Base-by-base conservation (phyloP, 495 filamentous ascomycete genomes). In the Podospora australis region DNA sequence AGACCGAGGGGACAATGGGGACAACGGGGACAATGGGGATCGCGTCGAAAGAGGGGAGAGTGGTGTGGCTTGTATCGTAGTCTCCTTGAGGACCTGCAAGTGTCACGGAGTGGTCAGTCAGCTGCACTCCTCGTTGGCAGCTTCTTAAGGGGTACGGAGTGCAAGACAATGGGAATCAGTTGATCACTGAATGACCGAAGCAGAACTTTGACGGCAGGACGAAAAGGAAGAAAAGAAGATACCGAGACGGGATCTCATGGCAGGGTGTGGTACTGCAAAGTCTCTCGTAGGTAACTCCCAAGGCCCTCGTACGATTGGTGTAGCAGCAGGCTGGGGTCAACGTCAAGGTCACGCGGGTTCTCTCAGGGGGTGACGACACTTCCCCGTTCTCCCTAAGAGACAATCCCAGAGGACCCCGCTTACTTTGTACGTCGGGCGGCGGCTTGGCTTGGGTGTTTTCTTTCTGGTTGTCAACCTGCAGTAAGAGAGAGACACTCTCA, bases 1-100 rank as follows among this genome's bases (percentile, higher is more conserved):
- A 10, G 65, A 65, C 47, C 65, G 67, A 16, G 66, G 56, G 13
- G 47, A 51, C 30, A 43, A 24, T 13, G 54, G 64, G 19, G 61
- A 65, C 29, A 61, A 56, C 26, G 66, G 59, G 44, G 65, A 54
- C 14, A 43, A 49, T n/a, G 44, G 29, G 11, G 45, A 49, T 11
- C 44, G 44, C 11, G 39, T 14, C 16, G 50, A n/a, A n/a, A n/a
- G n/a, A n/a, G n/a, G n/a, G n/a, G 13, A 6, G 20, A 41, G 19
- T 41, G 39, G 22, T 23, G 39, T 41, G 13, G 13, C 20, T 13
- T 13, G 39, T 50, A 36, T 17, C n/a, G 46, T 43, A 23, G 52
- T 48, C 17, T 50, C 49, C 39, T 55, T 50, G 49, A 47, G 36
- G 57, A 46, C 23, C 6, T 40, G 8, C 35, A 34, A 2, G 45